Percentiles rank a stretch among this genome's conserved stretches.
Evolutionary conservation across 331 rosid species (phyloP).

Genomic region (Acacia pycnantha): DNA sequence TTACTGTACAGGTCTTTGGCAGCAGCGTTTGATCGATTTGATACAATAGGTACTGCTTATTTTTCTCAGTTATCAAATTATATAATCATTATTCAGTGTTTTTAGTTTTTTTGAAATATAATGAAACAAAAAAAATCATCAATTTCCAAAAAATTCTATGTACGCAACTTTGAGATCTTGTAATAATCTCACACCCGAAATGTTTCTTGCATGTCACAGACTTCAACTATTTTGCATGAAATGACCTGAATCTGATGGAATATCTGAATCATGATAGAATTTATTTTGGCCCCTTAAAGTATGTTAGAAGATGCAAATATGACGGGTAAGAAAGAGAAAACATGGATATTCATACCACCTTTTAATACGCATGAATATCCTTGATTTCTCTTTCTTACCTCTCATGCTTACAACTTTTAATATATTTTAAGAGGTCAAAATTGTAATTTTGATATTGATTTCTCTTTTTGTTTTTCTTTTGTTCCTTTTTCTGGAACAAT

Average conservation of each 20-base stretch:
- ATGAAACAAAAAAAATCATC: not conserved
- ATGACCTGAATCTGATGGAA: constrained; percentile 17
- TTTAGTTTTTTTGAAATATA: constrained; percentile 1
- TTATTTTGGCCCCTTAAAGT: not conserved
- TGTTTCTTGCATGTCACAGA: not conserved
- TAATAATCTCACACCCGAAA: not conserved
- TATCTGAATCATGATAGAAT: not conserved
- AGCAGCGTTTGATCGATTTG: constrained; percentile 46
- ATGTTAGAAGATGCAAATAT: not conserved
- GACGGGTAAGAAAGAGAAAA: not conserved
- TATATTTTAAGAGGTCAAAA: constrained; percentile 1
- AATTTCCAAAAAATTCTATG: constrained; percentile 1
- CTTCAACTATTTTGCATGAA: constrained; percentile 6
- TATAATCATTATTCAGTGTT: constrained; percentile 1
- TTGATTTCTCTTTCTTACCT: constrained; percentile 10
- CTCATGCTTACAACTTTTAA: not conserved
- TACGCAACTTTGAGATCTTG: constrained; percentile 12
- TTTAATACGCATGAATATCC: constrained; percentile 5
- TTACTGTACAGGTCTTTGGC: constrained; percentile 53
- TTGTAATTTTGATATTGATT: constrained; percentile 6
- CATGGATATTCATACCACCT: not conserved
- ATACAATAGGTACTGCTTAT: constrained; percentile 52
- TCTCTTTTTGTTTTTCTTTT: not conserved
- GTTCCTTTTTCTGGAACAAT: not conserved
- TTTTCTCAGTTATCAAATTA: constrained; percentile 23